Evolutionary conservation across 2,329 filamentous ascomycete species (phyloP), one percentile per base, ranked within the genome.

Genomic region (Diatrype stigma): DNA sequence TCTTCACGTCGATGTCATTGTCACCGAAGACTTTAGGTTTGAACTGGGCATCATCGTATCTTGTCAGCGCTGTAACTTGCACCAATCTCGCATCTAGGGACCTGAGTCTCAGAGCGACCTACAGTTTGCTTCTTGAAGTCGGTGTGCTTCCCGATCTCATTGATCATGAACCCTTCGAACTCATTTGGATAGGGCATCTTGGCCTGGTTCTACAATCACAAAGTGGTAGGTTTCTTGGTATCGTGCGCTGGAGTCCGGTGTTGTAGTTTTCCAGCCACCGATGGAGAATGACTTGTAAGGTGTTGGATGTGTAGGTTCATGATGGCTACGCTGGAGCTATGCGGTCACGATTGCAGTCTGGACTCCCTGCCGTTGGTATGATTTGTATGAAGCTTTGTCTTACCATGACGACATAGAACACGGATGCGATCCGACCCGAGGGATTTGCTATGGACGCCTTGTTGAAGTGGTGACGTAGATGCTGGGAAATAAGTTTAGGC

Each of bases 1-100:
- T 81, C 67, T 85, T 82, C 65, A 88, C 79, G 58, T 88, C 85
- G 58, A 88, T 76, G 62, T 88, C 84, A 65, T 84, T 73, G 58
- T 85, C 59, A 17, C 60, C 60, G 30, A 67, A 67, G 17, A 50
- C 51, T 50, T 66, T 65, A 22, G 63, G 61, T 50, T 65, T 67
- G 48, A 66, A 65, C 63, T 65, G n/a, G n/a, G n/a, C n/a, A 34
- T 30, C 11, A 3, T 14, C 19, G 26, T 14, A 14, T 22, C 23
- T 26, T 37, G 23, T 42, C 22, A 42, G 12, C 38, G 28, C 21
- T 7, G 38, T 6, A 6, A 3, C 5, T 12, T 14, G n/a, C n/a
- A n/a, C n/a, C n/a, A n/a, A n/a, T n/a, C n/a, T n/a, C n/a, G n/a
- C n/a, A n/a, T n/a, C n/a, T n/a, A n/a, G n/a, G n/a, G n/a, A n/a